These are phyloP conservation scores for Viridothelium virens DNA, from an alignment of 495 filamentous ascomycete species.

Conservation along the genomic window DNA sequence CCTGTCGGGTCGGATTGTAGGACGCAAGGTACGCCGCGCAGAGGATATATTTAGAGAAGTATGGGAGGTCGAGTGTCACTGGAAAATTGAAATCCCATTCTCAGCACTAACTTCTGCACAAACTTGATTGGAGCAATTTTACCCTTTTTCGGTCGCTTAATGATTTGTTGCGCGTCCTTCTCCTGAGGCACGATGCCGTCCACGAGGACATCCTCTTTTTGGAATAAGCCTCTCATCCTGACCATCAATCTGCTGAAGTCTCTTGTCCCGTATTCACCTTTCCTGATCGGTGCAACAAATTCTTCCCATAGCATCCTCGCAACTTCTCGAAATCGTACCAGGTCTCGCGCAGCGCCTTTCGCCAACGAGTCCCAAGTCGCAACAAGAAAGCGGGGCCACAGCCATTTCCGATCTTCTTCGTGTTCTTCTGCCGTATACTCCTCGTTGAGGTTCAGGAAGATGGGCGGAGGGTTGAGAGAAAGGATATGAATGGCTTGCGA, in stretches of 20 bases:
- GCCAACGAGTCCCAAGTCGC: slow-evolving; percentile 66
- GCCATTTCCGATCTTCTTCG: slow-evolving; percentile 38
- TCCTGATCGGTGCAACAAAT: slow-evolving; percentile 59
- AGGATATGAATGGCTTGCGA: slow-evolving; percentile 69
- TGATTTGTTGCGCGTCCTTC: background rate
- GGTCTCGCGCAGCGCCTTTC: slow-evolving; percentile 56
- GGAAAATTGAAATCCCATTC: background rate
- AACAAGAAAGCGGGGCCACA: slow-evolving; percentile 73
- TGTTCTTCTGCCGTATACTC: slow-evolving; percentile 49
- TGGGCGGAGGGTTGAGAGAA: slow-evolving; percentile 41
- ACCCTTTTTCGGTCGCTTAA: slow-evolving; percentile 11
- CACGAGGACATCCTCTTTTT: slow-evolving; percentile 63
- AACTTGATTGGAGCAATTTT: background rate
- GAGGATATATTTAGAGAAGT: slow-evolving; percentile 74
- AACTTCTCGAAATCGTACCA: slow-evolving; percentile 52
- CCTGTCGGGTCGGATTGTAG: slow-evolving; percentile 70
- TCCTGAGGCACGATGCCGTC: slow-evolving; percentile 56
- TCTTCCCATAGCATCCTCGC: slow-evolving; percentile 57
- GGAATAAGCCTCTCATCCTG: slow-evolving; percentile 63
- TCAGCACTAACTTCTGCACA: too few species aligned
- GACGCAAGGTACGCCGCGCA: slow-evolving; percentile 87
- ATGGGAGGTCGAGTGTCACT: slow-evolving; percentile 48
- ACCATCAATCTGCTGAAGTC: slow-evolving; percentile 80
- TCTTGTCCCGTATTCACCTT: slow-evolving; percentile 57
- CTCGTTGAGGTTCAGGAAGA: slow-evolving; percentile 34